Conservation (phyloP, 108 stramenopile species). For the Pseudonitzschia delicatissima region DNA sequence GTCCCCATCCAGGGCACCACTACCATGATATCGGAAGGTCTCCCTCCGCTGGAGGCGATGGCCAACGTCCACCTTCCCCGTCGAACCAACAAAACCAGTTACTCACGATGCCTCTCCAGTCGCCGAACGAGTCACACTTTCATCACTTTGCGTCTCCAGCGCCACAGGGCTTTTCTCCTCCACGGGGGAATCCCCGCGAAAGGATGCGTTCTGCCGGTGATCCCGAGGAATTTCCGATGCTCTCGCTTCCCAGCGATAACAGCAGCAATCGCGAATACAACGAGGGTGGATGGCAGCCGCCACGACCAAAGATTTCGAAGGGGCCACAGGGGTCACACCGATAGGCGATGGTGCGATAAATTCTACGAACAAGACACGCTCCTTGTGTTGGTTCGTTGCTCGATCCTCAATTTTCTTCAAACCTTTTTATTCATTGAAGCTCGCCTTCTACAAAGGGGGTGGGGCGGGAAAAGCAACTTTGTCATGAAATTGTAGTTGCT, state of each 20-base stretch:
- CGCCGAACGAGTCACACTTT: conserved; percentile 21
- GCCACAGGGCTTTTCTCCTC: conserved; percentile 29
- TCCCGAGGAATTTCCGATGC: conserved; percentile 32
- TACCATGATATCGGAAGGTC: conserved; percentile 32
- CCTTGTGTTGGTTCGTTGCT: too few relatives aligned
- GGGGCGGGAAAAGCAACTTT: too few relatives aligned
- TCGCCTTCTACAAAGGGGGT: too few relatives aligned
- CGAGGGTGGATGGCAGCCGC: conserved; percentile 32
- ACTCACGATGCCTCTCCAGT: conserved; percentile 38
- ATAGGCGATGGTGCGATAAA: too few relatives aligned
- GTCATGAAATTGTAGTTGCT: too few relatives aligned
- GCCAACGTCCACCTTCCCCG: conserved; percentile 21
- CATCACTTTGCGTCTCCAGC: conserved; percentile 20
- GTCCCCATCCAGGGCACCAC: conserved; percentile 17
- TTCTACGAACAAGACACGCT: too few relatives aligned
- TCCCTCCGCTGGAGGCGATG: conserved; percentile 27
- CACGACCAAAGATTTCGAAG: conserved; percentile 20
- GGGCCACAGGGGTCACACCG: conserved; percentile 4
- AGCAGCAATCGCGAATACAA: conserved; percentile 19
- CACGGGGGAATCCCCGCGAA: conserved; percentile 9
- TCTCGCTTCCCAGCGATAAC: conserved; percentile 13
- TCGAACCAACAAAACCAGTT: conserved; percentile 19
- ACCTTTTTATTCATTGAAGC: too few relatives aligned
- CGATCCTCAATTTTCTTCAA: too few relatives aligned
- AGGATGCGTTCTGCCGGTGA: conserved; percentile 10